A percentile compares a stretch with the other conserved stretches of the same genome.
Conservation (phyloP, 176 grass and related monocot species). For the Cocos nucifera region DNA sequence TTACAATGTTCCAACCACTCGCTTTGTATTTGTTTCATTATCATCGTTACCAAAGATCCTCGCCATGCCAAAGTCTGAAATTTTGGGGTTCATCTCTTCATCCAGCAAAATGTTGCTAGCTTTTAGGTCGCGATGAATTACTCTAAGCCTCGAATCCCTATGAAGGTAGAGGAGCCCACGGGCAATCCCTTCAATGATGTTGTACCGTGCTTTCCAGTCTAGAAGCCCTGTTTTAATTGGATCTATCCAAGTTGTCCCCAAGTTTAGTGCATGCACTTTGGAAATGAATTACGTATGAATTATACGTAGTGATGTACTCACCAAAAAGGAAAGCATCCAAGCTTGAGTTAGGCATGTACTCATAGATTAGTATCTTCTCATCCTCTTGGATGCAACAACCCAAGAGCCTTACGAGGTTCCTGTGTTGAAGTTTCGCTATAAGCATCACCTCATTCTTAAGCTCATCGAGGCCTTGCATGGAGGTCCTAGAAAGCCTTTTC, state of each 20-base stretch:
- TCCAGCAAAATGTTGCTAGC: constrained; percentile 15
- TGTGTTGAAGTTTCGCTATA: constrained; percentile 10
- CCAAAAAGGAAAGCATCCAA: constrained; percentile 13
- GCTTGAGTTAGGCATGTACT: constrained; percentile 21
- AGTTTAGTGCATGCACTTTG: neutral
- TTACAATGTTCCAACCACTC: constrained; percentile 16
- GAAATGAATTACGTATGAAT: neutral
- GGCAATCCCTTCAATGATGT: constrained; percentile 11
- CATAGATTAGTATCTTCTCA: constrained; percentile 17
- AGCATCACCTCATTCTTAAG: constrained; percentile 15
- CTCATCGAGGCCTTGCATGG: constrained; percentile 7
- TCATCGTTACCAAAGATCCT: constrained; percentile 15
- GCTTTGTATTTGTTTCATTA: neutral
- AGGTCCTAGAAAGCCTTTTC: constrained; percentile 12
- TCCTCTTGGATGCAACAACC: constrained; percentile 14
- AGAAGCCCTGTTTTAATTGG: neutral
- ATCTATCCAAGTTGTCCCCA: neutral
- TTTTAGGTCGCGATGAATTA: constrained; percentile 22
- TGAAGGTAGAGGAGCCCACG: constrained; percentile 13
- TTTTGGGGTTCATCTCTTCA: constrained; percentile 14
- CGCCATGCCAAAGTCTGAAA: constrained; percentile 17
- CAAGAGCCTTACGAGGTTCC: constrained; percentile 13
- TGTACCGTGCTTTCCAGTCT: constrained; percentile 3
- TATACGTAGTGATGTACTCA: neutral
- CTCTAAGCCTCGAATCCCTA: constrained; percentile 12